Conservation (phyloP, 768 basidiomycete species). For the Leccinum ochraceum region DNA sequence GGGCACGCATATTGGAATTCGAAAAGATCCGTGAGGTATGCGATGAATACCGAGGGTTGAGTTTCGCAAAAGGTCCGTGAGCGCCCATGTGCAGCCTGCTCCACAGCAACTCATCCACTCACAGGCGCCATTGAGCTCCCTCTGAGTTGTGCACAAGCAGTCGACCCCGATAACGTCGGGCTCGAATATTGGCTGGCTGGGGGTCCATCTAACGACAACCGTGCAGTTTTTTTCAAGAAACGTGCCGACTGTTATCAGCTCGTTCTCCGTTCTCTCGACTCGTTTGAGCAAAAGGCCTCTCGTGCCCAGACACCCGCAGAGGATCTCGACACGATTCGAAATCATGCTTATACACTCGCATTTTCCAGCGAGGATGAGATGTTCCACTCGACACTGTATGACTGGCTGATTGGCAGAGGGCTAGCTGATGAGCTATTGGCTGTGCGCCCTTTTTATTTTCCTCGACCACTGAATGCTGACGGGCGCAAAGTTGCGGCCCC, state of each 20-base stretch:
- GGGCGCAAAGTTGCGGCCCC: conserved; percentile 68
- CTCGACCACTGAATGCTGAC: conserved; percentile 13
- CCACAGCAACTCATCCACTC: conserved; percentile 2
- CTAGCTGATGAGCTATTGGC: conserved; percentile 89
- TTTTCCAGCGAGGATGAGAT: conserved; percentile 85
- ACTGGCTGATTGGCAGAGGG: conserved; percentile 83
- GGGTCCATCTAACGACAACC: conserved; percentile 56
- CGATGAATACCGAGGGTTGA: conserved; percentile 84
- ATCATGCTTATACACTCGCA: conserved; percentile 84
- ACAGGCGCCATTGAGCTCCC: conserved; percentile 85
- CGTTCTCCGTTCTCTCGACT: conserved; percentile 76
- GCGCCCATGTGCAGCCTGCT: not conserved
- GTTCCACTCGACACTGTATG: conserved; percentile 93
- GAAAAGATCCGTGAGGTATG: conserved; percentile 84
- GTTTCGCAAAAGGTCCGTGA: conserved; percentile 74
- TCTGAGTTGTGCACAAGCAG: conserved; percentile 74
- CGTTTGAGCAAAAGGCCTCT: conserved; percentile 69
- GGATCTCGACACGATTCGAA: conserved; percentile 55
- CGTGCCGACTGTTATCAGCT: conserved; percentile 80
- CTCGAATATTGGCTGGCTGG: conserved; percentile 77
- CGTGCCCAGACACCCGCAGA: conserved; percentile 37
- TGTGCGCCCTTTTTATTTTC: conserved; percentile 45
- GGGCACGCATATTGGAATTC: conserved; percentile 79
- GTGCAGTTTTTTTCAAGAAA: conserved; percentile 55
- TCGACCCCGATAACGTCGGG: conserved; percentile 76